Base-by-base conservation (phyloP, 192 early-diverging fungal genomes). In the Backusella psychrophila region DNA sequence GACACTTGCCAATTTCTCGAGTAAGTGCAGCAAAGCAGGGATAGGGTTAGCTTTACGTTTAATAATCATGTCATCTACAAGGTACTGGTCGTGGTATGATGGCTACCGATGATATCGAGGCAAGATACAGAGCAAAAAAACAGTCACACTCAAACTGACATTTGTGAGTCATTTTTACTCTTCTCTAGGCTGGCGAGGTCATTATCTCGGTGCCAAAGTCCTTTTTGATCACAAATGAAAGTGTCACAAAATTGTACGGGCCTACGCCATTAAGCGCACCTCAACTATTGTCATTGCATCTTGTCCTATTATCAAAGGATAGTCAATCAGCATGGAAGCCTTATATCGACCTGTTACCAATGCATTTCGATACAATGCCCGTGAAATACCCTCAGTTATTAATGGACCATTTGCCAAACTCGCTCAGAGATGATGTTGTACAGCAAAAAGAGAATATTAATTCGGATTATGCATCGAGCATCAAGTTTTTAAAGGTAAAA, bases 31-130 rank as follows among this genome's bases (percentile, higher is more conserved):
- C 19, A 35, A 35, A 66, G 5, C 56, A 33, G 3, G 33, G 17
- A 52, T 29, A 52, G 42, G 9, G 9, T 14, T 53, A 8, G 33
- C 21, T 68, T 74, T 38, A 19, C 35, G 35, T 46, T 8, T 38
- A 41, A 34, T 6, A 14, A n/a, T 49, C 33, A 17, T n/a, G 34
- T 3, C 8, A 29, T 19, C 72, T 31, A 1, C 23, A 77, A 89
- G 87, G 85, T 31, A 89, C 83, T 59, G 87, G 87, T 72, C 83
- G 87, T 80, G 87, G 80, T 44, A 82, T 89, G 84, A 89, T 89
- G 88, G 88, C 88, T 12, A 88, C 84, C 11, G 79, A 80, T 39
- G 78, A 87, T 53, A 87, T 89, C 52, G 82, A 80, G 77, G 86
- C 83, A 80, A 75, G 49, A 36, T n/a, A 14, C 46, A n/a, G 19